Evolutionary conservation across 108 stramenopile species (phyloP), one percentile per base, ranked within the genome.

Genomic region (Cylindrotheca closterium): DNA sequence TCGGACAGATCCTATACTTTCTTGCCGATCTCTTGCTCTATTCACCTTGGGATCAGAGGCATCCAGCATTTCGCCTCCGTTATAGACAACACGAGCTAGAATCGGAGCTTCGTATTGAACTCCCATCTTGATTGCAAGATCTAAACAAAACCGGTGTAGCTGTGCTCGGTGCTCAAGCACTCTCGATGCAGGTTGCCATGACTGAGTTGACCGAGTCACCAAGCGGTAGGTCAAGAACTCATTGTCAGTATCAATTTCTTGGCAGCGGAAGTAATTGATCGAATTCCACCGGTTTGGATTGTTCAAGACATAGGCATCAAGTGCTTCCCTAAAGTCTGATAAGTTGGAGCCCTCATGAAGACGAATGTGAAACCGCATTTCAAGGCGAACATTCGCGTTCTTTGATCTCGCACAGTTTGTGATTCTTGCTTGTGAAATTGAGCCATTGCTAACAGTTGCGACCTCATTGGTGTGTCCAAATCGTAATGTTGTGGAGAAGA

Each of bases 381-480:
- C 24, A 23, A 89, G 19, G 30, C 46, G 64, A 21, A 90, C 73
- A 30, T 82, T 55, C 0, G 92, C 92, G 49, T 81, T 79, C 4
- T 71, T 70, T 22, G 85, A 87, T 57, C 92, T 59, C 25, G 65
- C 73, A 50, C 80, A 85, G 63, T 93, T 93, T 28, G 88, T 67
- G 50, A 93, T 93, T 46, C 85, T 65, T 2, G 75, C 55, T 31
- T 55, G 46, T 0, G 87, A 66, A 7, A 90, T 65, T 1, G 74
- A 55, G 1, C 79, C 77, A 73, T 93, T 93, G 58, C 79, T 86
- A 1, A 88, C 59, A 26, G 82, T 78, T 1, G 86, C 72, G 18
- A 93, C 74, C 67, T 93, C 89, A 62, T 93, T 93, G 8, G 83
- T 87, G 10, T 73, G 33, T 15, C 67, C 71, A 27, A 75, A 73